Base-by-base conservation (phyloP, 176 grass and related monocot species). In the Tillandsia fasciculata region DNA sequence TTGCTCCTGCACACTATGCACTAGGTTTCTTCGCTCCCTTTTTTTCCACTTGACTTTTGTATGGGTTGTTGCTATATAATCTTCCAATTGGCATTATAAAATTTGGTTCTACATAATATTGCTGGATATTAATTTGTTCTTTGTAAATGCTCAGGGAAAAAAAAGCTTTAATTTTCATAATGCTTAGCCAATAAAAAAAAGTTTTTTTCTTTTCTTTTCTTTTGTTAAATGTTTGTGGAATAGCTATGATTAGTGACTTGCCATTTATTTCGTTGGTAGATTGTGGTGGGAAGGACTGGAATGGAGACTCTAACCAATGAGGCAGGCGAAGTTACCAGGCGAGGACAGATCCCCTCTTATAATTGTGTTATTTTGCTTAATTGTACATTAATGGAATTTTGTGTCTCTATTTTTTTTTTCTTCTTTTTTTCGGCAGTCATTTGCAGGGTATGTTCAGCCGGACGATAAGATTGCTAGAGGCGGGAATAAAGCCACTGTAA, bases 401-500 rank as follows among this genome's bases (percentile, higher is more conserved):
- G 8, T 29, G 56, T 48, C 71, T 52, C 33, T 42, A 42, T 72
- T 48, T 51, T 50, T 68, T 33, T 42, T 78, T 65, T 70, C 10
- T 33, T 26, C 8, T 18, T 14, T 71, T 11, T 49, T 67, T 65
- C 20, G 18, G 10, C 72, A 92, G 89, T 79, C 94, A 97, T 82
- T 86, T 97, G 53, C 84, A 92, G 69, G 89, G 94, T 52, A 87
- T 97, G 86, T 86, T 97, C 59, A 92, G 90, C 66, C 79, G 89
- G 53, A 92, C 84, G 12, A 57, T 87, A 73, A 90, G 84, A 83
- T 82, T 97, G 80, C 75, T 97, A 11, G 86, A 97, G 74, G 83
- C 89, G 50, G 94, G 94, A 83, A 87, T 97, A 63, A 90, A 97
- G 68, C 94, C 89, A 74, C 86, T 97, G 94, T 97, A 90, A 85